Evolutionary conservation across 2,329 filamentous ascomycete genomes (phyloP).

Genomic region (Colletotrichum sp.): DNA sequence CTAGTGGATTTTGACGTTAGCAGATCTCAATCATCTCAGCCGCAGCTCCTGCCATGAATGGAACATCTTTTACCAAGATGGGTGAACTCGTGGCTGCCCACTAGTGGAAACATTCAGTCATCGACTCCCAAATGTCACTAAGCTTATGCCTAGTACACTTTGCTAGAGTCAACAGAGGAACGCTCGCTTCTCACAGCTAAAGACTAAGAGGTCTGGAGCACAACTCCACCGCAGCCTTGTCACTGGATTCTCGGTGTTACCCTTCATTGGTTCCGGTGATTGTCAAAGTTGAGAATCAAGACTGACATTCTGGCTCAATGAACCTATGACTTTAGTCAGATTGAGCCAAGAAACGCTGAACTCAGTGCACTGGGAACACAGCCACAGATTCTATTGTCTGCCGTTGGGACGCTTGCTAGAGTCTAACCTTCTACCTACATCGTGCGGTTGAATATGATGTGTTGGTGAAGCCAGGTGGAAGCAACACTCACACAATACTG

Average conservation of each 20-base stretch:
- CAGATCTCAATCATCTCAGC: neutral
- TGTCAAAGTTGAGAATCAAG: neutral
- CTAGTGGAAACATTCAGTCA: neutral
- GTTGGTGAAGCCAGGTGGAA: neutral
- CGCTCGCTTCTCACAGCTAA: neutral
- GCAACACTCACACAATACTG: neutral
- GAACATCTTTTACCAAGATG: neutral
- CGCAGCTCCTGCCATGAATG: neutral
- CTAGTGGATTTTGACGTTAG: neutral
- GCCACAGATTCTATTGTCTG: neutral
- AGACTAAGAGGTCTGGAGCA: neutral
- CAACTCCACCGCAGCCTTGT: neutral
- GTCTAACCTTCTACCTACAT: neutral
- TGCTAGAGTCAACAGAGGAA: neutral
- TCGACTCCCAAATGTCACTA: neutral
- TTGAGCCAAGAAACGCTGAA: neutral
- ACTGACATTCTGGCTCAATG: neutral
- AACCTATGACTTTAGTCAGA: neutral
- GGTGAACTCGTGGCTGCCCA: neutral
- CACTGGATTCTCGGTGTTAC: neutral
- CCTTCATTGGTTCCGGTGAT: neutral
- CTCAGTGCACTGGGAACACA: neutral
- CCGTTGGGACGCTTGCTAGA: neutral
- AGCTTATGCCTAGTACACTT: neutral
- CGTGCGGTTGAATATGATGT: neutral